phyloP scores from a whole-genome alignment of 257 asterid species.

The Salvia hispanica region DNA sequence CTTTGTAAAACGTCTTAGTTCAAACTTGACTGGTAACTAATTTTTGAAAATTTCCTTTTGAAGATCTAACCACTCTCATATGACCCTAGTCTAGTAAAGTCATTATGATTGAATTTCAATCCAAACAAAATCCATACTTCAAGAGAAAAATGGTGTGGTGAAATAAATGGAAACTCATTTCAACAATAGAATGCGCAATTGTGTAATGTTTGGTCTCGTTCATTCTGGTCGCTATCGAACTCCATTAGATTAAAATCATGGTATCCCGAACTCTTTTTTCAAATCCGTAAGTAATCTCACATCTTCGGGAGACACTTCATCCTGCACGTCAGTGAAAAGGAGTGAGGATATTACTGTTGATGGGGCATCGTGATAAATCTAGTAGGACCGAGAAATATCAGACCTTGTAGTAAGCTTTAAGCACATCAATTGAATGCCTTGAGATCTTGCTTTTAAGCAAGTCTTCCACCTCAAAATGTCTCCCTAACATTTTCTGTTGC shows the following conservation, averaged over 20 bases:
- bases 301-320: slow-evolving; percentile 67
- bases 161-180: too few species aligned
- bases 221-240: neutral
- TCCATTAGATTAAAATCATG: slow-evolving; percentile 33
- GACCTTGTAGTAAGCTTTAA: slow-evolving; percentile 83
- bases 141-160: too few species aligned
- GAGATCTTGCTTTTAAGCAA: slow-evolving; percentile 94
- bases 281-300: slow-evolving; percentile 68
- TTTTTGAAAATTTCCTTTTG: too few species aligned
- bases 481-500: slow-evolving; percentile 93
- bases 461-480: slow-evolving; percentile 90
- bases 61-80: too few species aligned
- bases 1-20: too few species aligned
- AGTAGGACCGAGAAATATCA: neutral
- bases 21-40: too few species aligned
- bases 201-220: too few species aligned
- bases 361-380: too few species aligned
- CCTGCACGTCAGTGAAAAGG: slow-evolving; percentile 46
- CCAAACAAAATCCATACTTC: too few species aligned
- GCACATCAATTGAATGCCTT: slow-evolving; percentile 81
- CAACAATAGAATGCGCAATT: too few species aligned
- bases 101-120: too few species aligned
- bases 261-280: slow-evolving; percentile 78
- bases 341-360: neutral
- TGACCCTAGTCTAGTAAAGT: too few species aligned